Base-by-base conservation (phyloP, 2,329 filamentous ascomycete species). In the Alternaria brassicicola region DNA sequence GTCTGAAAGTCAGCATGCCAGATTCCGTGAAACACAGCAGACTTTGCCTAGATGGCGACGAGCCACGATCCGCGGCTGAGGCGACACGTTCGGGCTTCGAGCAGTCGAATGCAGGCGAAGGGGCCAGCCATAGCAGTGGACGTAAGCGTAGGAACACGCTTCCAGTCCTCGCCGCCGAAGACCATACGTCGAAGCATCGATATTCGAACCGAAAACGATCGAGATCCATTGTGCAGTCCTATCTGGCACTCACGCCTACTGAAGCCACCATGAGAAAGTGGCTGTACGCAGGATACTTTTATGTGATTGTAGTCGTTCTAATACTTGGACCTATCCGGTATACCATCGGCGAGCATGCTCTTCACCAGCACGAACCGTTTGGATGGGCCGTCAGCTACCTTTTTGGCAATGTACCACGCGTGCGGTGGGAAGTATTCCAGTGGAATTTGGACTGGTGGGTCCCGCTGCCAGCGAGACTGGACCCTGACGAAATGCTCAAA, bases 301-400 rank as follows among this genome's bases (percentile, higher is more conserved):
- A 97, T 74, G 58, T 82, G 0, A 84, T 86, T 46, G 86, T 96
- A 7, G 51, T 88, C 8, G 69, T 80, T 1, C 85, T 92, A 30
- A 86, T 96, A 51, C 78, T 97, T 3, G 78, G 87, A 3, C 90
- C 88, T 0, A 84, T 98, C 26, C 86, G 93, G 52, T 81, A 82
- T 2, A 90, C 92, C 65, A 86, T 98, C 48, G 79, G 84, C 36
- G 78, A 79, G 41, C 82, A 85, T 61, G 93, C 92, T 13, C 82
- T 99, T 1, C 72, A 84, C 31, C 87, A 86, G 15, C 80, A 87
- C 50, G 95, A 99, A 68, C 93, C 95, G 0, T 86, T 99, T 42
- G 92, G 94, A 2, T 99, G 95, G 95, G 93, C 92, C 0, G 77
- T 97, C 10, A 89, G 92, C 2, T 99, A 99, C 76, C 80, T 97